phyloP scores from a whole-genome alignment of 768 basidiomycete genomes.

The Hemileccinum rubropunctum region DNA sequence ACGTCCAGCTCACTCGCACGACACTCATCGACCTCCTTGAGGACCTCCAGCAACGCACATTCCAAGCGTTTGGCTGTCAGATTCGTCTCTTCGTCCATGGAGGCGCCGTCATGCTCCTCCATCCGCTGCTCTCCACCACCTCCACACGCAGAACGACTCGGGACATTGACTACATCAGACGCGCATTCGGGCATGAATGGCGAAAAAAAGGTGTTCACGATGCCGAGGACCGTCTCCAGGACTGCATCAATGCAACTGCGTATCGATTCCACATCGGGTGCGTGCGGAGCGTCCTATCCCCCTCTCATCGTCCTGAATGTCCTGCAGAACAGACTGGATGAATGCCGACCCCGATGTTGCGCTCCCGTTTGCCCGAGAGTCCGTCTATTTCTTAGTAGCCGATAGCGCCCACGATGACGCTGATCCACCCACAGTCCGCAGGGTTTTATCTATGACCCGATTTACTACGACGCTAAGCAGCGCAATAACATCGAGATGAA shows the following conservation, averaged over 20 bases:
- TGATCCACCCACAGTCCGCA: conserved; percentile 17
- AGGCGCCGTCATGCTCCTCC: conserved; percentile 75
- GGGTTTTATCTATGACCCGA: conserved; percentile 51
- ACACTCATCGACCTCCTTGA: conserved; percentile 46
- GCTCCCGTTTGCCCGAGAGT: conserved; percentile 66
- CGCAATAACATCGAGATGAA: conserved; percentile 50
- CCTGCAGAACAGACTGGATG: conserved; percentile 60
- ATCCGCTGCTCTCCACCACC: conserved; percentile 40
- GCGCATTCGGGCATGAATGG: conserved; percentile 60
- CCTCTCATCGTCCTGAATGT: not conserved
- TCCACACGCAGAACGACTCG: conserved; percentile 52
- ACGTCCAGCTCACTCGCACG: conserved; percentile 28
- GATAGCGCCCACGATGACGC: conserved; percentile 1
- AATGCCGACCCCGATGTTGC: conserved; percentile 72
- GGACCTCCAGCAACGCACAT: conserved; percentile 50
- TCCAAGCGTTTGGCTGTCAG: conserved; percentile 43
- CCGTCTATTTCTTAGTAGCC: conserved; percentile 22
- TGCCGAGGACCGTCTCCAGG: conserved; percentile 51
- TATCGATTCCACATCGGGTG: conserved; percentile 44
- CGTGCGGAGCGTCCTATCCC: conserved; percentile 1
- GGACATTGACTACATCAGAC: conserved; percentile 66
- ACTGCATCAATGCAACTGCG: conserved; percentile 58
- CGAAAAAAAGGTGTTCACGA: conserved; percentile 44
- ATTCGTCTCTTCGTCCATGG: conserved; percentile 68
- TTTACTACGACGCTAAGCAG: conserved; percentile 51